A percentile compares a stretch with the other conserved stretches of the same genome.
phyloP scores from a whole-genome alignment of 371 early-diverging fungal genomes.

The Sporodiniella umbellata region DNA sequence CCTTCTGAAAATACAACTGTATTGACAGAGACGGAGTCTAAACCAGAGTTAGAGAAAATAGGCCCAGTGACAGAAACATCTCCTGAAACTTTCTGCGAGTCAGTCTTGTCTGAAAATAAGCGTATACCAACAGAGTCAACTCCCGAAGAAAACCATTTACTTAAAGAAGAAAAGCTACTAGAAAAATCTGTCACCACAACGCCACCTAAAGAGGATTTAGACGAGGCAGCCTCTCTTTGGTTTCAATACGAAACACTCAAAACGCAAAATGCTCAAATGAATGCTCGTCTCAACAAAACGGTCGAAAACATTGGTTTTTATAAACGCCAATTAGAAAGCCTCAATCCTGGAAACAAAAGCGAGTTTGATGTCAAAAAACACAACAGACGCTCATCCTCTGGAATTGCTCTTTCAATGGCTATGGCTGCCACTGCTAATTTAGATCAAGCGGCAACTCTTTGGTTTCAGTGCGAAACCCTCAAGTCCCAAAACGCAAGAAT shows the following conservation, averaged over 20 bases:
- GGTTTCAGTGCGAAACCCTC: slow-evolving; percentile 10
- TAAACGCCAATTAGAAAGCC: slow-evolving; percentile 16
- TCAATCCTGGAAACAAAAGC: neutral
- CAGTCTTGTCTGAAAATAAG: too few species aligned
- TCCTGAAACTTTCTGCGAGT: too few species aligned
- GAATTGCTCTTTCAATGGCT: too few species aligned
- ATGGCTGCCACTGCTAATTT: too few species aligned
- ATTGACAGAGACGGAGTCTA: too few species aligned
- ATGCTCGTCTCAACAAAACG: slow-evolving; percentile 12
- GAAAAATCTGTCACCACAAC: neutral
- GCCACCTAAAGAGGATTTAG: neutral
- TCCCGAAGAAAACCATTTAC: too few species aligned
- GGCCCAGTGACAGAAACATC: too few species aligned
- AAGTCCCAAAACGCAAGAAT: slow-evolving; percentile 7
- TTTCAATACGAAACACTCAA: slow-evolving; percentile 22
- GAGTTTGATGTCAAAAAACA: neutral
- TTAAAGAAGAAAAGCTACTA: too few species aligned
- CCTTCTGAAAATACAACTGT: too few species aligned
- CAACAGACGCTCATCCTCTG: too few species aligned
- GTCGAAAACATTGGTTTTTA: slow-evolving; percentile 20
- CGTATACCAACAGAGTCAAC: too few species aligned
- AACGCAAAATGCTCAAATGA: slow-evolving; percentile 20
- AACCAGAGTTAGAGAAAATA: too few species aligned
- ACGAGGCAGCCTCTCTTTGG: slow-evolving; percentile 22
- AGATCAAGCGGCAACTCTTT: slow-evolving; percentile 6